These are phyloP conservation scores for Ogataea corticis DNA, from an alignment of 805 yeast species.

Conservation along the genomic window DNA sequence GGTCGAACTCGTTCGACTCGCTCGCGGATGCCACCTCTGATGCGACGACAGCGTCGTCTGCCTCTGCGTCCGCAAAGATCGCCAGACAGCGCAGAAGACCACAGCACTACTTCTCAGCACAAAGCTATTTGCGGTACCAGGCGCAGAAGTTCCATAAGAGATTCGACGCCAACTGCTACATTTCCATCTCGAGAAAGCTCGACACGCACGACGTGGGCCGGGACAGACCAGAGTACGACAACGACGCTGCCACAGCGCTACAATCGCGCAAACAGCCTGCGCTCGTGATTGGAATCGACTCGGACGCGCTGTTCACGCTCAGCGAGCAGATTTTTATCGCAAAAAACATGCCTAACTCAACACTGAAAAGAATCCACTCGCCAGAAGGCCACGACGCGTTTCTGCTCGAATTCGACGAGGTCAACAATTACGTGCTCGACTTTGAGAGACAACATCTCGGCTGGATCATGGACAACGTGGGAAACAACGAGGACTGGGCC, in stretches of 20 bases:
- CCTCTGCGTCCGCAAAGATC: slow-evolving; percentile 21
- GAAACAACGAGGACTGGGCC: slow-evolving; percentile 47
- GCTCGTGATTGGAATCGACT: slow-evolving; percentile 81
- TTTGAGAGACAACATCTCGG: slow-evolving; percentile 62
- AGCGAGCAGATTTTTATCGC: slow-evolving; percentile 89
- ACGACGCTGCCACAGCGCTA: slow-evolving; percentile 52
- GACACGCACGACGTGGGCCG: slow-evolving; percentile 95
- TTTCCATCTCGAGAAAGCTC: slow-evolving; percentile 86
- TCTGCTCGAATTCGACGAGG: slow-evolving; percentile 80
- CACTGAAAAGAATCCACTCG: slow-evolving; percentile 71
- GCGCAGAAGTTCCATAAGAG: slow-evolving; percentile 86
- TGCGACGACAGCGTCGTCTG: slow-evolving; percentile 45
- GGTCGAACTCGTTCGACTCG: slow-evolving; percentile 32
- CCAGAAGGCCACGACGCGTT: slow-evolving; percentile 99
- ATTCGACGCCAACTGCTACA: slow-evolving; percentile 96
- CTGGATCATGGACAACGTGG: slow-evolving; percentile 57
- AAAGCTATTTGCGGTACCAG: slow-evolving; percentile 90
- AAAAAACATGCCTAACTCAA: slow-evolving; percentile 66
- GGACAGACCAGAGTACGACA: slow-evolving; percentile 51
- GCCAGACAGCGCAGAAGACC: slow-evolving; percentile 39
- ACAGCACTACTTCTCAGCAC: slow-evolving; percentile 85
- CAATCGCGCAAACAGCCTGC: slow-evolving; percentile 68
- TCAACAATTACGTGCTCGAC: slow-evolving; percentile 66
- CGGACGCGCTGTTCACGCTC: slow-evolving; percentile 91
- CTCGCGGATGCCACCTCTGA: slow-evolving; percentile 22